Base-by-base conservation (phyloP, 805 yeast species). In the Henningerozyma blattae region DNA sequence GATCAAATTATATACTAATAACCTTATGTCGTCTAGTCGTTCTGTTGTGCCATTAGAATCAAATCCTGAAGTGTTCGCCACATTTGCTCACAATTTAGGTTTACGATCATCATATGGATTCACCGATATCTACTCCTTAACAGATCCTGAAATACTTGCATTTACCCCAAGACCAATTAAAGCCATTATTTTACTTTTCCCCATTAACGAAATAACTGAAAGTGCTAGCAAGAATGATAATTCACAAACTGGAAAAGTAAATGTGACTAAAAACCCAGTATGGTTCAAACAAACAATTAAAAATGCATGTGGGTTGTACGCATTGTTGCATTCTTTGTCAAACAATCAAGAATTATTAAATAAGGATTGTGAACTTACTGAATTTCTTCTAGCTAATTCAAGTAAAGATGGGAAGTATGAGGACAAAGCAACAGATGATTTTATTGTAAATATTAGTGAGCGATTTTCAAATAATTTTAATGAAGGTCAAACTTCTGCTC, bases 271-370 rank as follows among this genome's bases (percentile, higher is more conserved):
- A 40, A 39, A 2, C 35, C 36, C 59, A 46, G 5, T 67, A n/a
- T 91, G 97, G 96, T 73, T 77, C 46, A 75, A 73, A 44, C 98
- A 89, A 49, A 75, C 86, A 1, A 72, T 91, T 14, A 72, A 71
- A 41, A 89, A 89, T 52, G 93, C 94, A 0, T 89, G 98, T 61
- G 98, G 98, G 4, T 68, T 93, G 22, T 84, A 81, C 56, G 97
- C 95, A 0, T 54, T 91, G 30, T 59, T 89, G 16, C 96, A 89
- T 47, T 64, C 76, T 0, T 44, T 70, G 7, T 54, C 67, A 5
- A 65, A 65, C 28, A 54, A 55, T 33, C 43, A 48, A 5, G 36
- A 49, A 4, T 35, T 63, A 13, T 33, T 54, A 18, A 34, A 35
- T 3, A 24, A 39, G 6, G 48, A 41, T 20, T 49, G 56, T 3